phyloP scores from a whole-genome alignment of 257 asterid genomes.

The Nicotiana tomentosiformis region DNA sequence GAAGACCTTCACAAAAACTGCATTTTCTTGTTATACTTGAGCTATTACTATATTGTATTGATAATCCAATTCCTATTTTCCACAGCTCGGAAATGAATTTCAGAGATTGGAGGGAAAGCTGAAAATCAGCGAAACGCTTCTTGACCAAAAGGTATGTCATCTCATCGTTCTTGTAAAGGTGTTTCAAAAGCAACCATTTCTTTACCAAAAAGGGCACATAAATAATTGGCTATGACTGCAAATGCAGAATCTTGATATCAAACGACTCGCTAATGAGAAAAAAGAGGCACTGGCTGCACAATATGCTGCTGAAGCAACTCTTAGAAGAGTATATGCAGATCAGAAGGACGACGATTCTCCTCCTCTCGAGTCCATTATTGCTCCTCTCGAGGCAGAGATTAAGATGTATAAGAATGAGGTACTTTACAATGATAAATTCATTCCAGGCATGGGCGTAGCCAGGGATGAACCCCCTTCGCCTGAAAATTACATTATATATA shows the following conservation, averaged over 20 bases:
- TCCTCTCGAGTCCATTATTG: slow-evolving; percentile 63
- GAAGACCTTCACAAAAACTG: neutral
- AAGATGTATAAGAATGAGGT: slow-evolving; percentile 80
- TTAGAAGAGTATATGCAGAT: slow-evolving; percentile 70
- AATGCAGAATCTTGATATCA: slow-evolving; percentile 69
- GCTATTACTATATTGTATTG: neutral
- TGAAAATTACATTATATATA: no score
- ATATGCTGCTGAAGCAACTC: slow-evolving; percentile 89
- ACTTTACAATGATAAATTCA: slow-evolving; percentile 4
- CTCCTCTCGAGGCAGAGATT: slow-evolving; percentile 89
- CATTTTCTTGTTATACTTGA: neutral
- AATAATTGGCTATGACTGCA: neutral
- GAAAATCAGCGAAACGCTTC: slow-evolving; percentile 34
- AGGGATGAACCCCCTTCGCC: no score
- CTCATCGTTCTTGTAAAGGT: neutral
- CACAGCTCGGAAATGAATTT: slow-evolving; percentile 64
- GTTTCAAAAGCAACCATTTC: neutral
- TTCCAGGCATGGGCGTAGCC: neutral
- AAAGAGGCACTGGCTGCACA: slow-evolving; percentile 77
- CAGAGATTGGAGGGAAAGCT: slow-evolving; percentile 55
- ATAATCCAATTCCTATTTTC: neutral
- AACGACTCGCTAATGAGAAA: slow-evolving; percentile 56
- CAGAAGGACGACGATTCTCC: slow-evolving; percentile 63
- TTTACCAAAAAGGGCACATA: neutral
- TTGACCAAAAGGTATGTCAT: slow-evolving; percentile 58